These are phyloP conservation scores for Osmanthus fragrans DNA, from an alignment of 257 asterid species.

Conservation along the genomic window DNA sequence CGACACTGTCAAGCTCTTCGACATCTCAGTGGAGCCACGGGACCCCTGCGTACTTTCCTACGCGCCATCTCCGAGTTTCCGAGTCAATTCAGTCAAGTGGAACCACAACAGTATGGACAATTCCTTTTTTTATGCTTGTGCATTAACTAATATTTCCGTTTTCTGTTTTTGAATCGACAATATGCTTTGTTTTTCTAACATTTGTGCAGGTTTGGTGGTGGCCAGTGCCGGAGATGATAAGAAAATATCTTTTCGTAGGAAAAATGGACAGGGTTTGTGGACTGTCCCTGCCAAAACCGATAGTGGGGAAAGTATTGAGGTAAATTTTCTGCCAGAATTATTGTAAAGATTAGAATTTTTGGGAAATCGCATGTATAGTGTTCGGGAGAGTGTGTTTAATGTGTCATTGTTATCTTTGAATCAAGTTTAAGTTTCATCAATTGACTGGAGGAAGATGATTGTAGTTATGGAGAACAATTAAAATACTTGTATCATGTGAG, in stretches of 20 bases:
- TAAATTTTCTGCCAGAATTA: conserved; percentile 29
- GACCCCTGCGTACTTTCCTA: conserved; percentile 84
- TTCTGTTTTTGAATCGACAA: neutral
- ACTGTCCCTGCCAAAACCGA: conserved; percentile 71
- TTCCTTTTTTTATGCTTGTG: conserved; percentile 12
- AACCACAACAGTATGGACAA: conserved; percentile 83
- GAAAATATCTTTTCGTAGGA: conserved; percentile 76
- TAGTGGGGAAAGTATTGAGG: conserved; percentile 77
- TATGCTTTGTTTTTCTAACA: neutral
- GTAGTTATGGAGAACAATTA: neutral
- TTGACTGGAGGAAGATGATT: neutral
- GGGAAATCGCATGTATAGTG: neutral
- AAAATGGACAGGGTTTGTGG: conserved; percentile 81
- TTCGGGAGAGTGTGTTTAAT: neutral
- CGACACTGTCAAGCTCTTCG: conserved; percentile 90
- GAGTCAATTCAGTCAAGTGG: conserved; percentile 90
- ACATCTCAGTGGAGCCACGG: conserved; percentile 73
- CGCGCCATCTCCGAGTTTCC: conserved; percentile 74
- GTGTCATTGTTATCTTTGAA: neutral
- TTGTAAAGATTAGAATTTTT: neutral
- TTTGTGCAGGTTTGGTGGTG: conserved; percentile 73
- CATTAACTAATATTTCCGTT: neutral
- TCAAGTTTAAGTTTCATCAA: neutral
- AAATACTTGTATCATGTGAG: neutral
- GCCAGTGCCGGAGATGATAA: conserved; percentile 93